These are phyloP conservation scores for Priceomyces melissophilus DNA, from an alignment of 805 yeast species.

Conservation along the genomic window DNA sequence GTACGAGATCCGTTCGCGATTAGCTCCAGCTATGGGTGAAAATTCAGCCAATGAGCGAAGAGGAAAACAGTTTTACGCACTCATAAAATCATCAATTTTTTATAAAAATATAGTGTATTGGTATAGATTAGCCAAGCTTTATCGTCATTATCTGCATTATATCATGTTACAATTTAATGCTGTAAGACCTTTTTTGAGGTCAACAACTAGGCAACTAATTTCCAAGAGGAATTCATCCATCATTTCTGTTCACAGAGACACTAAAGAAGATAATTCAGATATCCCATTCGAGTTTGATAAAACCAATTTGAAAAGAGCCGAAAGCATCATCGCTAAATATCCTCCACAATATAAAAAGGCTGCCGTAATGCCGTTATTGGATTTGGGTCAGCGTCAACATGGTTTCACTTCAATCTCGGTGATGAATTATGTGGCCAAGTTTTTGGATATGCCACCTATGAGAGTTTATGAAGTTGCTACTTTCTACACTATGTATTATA, in stretches of 20 bases:
- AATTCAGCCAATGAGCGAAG: constrained; percentile 6
- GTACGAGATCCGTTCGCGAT: too few species aligned
- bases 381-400: constrained; percentile 81
- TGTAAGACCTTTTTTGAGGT: too few species aligned
- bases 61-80: constrained; percentile 9
- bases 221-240: constrained; percentile 35
- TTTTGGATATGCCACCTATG: constrained; percentile 89
- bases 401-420: constrained; percentile 85
- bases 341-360: constrained; percentile 85
- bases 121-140: too few species aligned
- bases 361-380: constrained; percentile 84
- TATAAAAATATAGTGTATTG: too few species aligned
- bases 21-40: too few species aligned
- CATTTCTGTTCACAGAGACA: constrained; percentile 69
- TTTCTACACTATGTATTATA: constrained; percentile 86
- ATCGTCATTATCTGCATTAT: too few species aligned
- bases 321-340: constrained; percentile 70
- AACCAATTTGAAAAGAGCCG: constrained; percentile 66
- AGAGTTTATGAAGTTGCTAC: constrained; percentile 92
- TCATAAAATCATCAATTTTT: neutral
- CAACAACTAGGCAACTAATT: constrained; percentile 1
- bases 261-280: constrained; percentile 60
- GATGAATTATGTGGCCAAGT: constrained; percentile 84
- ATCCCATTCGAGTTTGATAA: constrained; percentile 69
- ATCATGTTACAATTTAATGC: too few species aligned